A percentile compares a stretch with the other conserved stretches of the same genome.
Conservation (phyloP, 208 protist species). For the Trypanosoma lewisi region DNA sequence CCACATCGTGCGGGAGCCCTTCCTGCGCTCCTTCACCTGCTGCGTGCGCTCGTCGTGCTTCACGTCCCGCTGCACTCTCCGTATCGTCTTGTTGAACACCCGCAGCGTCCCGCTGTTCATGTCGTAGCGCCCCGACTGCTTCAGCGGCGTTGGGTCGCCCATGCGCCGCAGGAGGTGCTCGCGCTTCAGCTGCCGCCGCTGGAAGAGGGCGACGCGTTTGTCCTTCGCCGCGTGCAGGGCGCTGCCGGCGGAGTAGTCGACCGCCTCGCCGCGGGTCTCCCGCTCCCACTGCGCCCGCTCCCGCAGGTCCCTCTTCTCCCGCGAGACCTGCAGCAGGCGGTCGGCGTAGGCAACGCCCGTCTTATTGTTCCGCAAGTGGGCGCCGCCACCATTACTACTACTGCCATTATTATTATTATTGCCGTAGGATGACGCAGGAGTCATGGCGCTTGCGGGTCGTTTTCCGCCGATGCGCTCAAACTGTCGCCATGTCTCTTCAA, state of each 20-base stretch:
- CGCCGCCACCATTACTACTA: too few species aligned
- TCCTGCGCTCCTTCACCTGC: conserved; percentile 55
- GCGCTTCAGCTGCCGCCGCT: conserved; percentile 68
- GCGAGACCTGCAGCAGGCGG: conserved; percentile 51
- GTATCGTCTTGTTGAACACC: conserved; percentile 85
- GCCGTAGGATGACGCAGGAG: neutral
- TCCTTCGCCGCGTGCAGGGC: conserved; percentile 77
- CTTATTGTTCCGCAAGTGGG: conserved; percentile 51
- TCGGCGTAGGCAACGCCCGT: conserved; percentile 60
- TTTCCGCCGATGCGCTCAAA: conserved; percentile 82
- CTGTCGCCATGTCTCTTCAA: conserved; percentile 77
- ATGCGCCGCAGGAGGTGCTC: conserved; percentile 73
- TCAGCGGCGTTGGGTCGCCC: conserved; percentile 80
- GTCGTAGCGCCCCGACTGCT: conserved; percentile 80
- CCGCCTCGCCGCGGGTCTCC: conserved; percentile 71
- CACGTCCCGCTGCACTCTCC: conserved; percentile 74
- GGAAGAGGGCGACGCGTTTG: conserved; percentile 62
- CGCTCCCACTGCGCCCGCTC: conserved; percentile 55
- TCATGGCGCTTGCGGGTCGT: conserved; percentile 40
- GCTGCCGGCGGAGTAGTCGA: conserved; percentile 70
- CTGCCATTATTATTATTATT: neutral
- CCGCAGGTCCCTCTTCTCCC: conserved; percentile 64
- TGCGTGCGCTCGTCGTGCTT: conserved; percentile 54
- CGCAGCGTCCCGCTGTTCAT: conserved; percentile 55
- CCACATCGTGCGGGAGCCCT: conserved; percentile 50